Evolutionary conservation across 768 basidiomycete species (phyloP).

Genomic region (Collybia sordida): DNA sequence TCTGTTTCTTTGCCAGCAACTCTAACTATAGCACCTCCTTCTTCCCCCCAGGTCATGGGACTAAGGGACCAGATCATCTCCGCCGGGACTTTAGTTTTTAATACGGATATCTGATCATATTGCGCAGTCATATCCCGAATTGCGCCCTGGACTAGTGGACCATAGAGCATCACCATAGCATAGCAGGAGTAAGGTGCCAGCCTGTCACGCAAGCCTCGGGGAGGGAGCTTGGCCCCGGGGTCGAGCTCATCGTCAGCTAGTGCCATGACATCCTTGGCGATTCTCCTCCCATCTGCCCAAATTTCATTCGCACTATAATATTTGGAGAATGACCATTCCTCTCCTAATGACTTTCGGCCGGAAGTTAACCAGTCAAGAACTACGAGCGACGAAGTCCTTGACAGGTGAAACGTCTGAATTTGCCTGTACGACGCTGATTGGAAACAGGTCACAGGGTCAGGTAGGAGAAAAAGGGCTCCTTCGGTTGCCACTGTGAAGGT

Average conservation of each 20-base stretch:
- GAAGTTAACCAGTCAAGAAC: slow-evolving; percentile 92
- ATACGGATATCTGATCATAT: slow-evolving; percentile 61
- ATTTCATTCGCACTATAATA: slow-evolving; percentile 90
- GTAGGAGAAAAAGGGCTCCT: slow-evolving; percentile 75
- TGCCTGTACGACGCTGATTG: slow-evolving; percentile 81
- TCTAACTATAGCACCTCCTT: slow-evolving; percentile 60
- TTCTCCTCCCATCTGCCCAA: slow-evolving; percentile 56
- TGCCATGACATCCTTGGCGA: slow-evolving; percentile 78
- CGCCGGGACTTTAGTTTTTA: slow-evolving; percentile 57
- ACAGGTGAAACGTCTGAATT: slow-evolving; percentile 74
- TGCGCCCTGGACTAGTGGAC: slow-evolving; percentile 54
- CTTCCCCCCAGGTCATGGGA: slow-evolving; percentile 36
- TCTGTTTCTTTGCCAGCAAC: slow-evolving; percentile 79
- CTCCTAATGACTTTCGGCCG: slow-evolving; percentile 78
- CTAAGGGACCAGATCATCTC: slow-evolving; percentile 84
- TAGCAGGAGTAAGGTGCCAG: slow-evolving; percentile 88
- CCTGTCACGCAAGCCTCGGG: slow-evolving; percentile 53
- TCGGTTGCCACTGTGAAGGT: slow-evolving; percentile 51
- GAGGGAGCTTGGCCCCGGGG: slow-evolving; percentile 23
- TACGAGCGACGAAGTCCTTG: slow-evolving; percentile 58
- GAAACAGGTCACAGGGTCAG: slow-evolving; percentile 94
- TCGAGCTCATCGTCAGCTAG: slow-evolving; percentile 50
- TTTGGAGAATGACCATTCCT: slow-evolving; percentile 86
- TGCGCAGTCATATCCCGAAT: slow-evolving; percentile 45
- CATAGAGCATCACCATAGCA: slow-evolving; percentile 80